phyloP scores from a whole-genome alignment of 2,329 filamentous ascomycete species.

The Cercospora beticola region DNA sequence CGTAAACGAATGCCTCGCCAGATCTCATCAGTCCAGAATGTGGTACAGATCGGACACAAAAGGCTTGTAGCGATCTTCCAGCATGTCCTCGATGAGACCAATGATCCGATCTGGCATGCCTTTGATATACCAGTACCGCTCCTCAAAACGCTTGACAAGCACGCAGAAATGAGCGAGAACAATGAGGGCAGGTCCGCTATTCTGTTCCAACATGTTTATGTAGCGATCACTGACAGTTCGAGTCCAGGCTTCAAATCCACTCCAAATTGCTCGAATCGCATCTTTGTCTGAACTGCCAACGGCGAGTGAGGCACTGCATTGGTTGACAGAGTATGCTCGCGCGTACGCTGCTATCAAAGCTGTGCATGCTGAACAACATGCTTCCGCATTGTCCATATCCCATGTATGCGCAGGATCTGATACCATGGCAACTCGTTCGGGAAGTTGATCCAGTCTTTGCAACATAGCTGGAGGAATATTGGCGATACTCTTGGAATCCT shows the following conservation, averaged over 20 bases:
- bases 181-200: constrained; percentile 6
- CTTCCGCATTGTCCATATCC: constrained; percentile 7
- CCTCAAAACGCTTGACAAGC: constrained; percentile 10
- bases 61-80: constrained; percentile 14
- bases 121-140: constrained; percentile 15
- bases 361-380: constrained; percentile 12
- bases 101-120: constrained; percentile 11
- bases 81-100: constrained; percentile 8
- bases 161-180: constrained; percentile 16
- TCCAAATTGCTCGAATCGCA: constrained; percentile 8
- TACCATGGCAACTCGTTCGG: not conserved
- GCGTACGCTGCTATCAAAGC: constrained; percentile 16
- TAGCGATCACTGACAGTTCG: constrained; percentile 15
- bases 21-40: constrained; percentile 4
- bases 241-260: constrained; percentile 15
- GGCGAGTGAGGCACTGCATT: not conserved
- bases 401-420: not conserved
- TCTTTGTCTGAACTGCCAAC: constrained; percentile 1
- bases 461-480: constrained; percentile 12
- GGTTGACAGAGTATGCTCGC: constrained; percentile 8
- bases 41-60: constrained; percentile 11
- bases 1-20: not conserved
- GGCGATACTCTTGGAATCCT: not conserved
- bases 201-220: constrained; percentile 9
- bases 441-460: constrained; percentile 3